A percentile compares a stretch with the other conserved stretches of the same genome.
phyloP scores from a whole-genome alignment of 106 monocot genomes.

The Chionographis japonica region DNA sequence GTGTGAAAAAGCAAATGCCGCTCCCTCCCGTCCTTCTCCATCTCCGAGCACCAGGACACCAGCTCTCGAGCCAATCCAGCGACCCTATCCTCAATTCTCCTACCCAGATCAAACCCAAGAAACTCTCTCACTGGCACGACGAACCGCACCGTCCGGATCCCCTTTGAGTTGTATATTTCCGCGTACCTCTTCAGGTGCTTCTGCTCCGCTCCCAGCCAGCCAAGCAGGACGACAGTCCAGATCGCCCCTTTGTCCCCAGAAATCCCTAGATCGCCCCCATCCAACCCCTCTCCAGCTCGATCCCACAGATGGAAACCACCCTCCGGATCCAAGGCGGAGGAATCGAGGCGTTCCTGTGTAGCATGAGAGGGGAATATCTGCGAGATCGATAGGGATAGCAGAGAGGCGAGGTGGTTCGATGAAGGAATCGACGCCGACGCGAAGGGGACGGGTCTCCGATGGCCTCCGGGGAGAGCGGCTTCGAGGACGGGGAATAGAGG shows the following conservation, averaged over 20 bases:
- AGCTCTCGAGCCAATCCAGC: slow-evolving; percentile 45
- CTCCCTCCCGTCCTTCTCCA: slow-evolving; percentile 47
- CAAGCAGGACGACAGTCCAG: slow-evolving; percentile 75
- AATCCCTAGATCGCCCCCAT: not conserved
- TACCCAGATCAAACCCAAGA: slow-evolving; percentile 64
- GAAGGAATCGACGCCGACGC: not conserved
- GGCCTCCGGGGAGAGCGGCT: not conserved
- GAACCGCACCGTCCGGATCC: slow-evolving; percentile 57
- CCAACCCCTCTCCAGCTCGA: not conserved
- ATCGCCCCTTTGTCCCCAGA: slow-evolving; percentile 11
- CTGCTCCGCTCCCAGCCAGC: slow-evolving; percentile 86
- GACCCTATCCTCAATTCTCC: slow-evolving; percentile 50
- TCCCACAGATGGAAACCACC: slow-evolving; percentile 17
- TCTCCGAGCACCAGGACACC: slow-evolving; percentile 42
- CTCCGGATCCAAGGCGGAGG: slow-evolving; percentile 1
- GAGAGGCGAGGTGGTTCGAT: not conserved
- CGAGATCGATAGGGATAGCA: not conserved
- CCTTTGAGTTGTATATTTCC: slow-evolving; percentile 62
- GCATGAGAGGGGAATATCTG: not conserved
- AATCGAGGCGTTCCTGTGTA: not conserved
- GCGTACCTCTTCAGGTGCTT: slow-evolving; percentile 85
- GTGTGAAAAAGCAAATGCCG: slow-evolving; percentile 75
- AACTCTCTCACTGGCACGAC: slow-evolving; percentile 58
- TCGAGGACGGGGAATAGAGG: not conserved
- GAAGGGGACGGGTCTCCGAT: not conserved